A percentile compares a stretch with the other conserved stretches of the same genome.
Evolutionary conservation across 768 basidiomycete species (phyloP).

Genomic region (Stropharia rugosoannulata): DNA sequence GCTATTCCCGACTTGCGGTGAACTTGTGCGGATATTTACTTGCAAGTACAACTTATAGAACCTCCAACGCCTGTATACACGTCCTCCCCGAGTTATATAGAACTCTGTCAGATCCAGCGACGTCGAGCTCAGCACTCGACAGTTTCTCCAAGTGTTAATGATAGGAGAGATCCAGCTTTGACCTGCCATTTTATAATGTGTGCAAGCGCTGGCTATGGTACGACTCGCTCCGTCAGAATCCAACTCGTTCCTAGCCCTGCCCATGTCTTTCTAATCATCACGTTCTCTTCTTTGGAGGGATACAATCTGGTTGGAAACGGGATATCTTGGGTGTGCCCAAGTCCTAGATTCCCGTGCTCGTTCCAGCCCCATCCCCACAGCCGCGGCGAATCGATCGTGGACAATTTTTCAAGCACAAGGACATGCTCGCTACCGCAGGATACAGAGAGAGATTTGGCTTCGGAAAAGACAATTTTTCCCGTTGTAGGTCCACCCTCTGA

Average conservation of each 20-base stretch:
- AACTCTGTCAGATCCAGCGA: too few relatives aligned
- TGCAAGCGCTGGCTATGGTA: not conserved
- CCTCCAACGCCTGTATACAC: too few relatives aligned
- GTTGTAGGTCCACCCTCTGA: not conserved
- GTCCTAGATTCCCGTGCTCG: slow-evolving; percentile 92
- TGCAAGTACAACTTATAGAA: too few relatives aligned
- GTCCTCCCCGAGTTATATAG: too few relatives aligned
- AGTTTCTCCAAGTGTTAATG: too few relatives aligned
- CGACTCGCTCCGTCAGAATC: slow-evolving; percentile 23
- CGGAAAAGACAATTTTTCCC: slow-evolving; percentile 12
- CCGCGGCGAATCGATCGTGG: slow-evolving; percentile 23
- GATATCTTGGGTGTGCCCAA: slow-evolving; percentile 58
- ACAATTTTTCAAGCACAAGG: slow-evolving; percentile 35
- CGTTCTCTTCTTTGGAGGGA: slow-evolving; percentile 27
- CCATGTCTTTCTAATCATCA: slow-evolving; percentile 32
- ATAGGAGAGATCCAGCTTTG: too few relatives aligned
- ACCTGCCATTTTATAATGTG: too few relatives aligned
- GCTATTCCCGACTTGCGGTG: too few relatives aligned
- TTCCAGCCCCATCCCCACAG: slow-evolving; percentile 98
- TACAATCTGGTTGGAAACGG: slow-evolving; percentile 51
- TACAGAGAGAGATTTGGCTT: slow-evolving; percentile 30
- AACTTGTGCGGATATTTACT: too few relatives aligned
- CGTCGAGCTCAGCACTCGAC: too few relatives aligned
- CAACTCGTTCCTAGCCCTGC: slow-evolving; percentile 49
- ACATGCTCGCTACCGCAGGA: slow-evolving; percentile 89